Base-by-base conservation (phyloP, 345 rosid species). In the Aquilaria malaccensis region DNA sequence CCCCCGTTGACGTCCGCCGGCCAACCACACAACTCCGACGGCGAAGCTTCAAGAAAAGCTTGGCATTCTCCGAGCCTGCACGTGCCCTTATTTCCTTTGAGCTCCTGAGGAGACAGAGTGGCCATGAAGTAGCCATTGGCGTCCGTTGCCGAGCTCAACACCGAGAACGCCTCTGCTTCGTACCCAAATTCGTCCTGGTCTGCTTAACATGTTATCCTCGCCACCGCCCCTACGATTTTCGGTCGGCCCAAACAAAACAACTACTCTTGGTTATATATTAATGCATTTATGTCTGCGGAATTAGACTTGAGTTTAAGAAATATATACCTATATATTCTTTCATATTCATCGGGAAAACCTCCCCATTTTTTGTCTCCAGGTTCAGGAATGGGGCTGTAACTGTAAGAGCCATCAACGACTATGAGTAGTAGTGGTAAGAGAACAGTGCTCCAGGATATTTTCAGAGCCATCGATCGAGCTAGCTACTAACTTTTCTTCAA, bases 1-100 rank as follows among this genome's bases (percentile, higher is more conserved):
- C 87, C 90, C 9, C 67, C 54, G 80, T 88, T 86, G 13, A 67
- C 76, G 50, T 86, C 85, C 0, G 83, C 76, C 11, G 88, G 79
- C 11, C 74, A 63, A 56, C 71, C 72, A 63, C 96, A 84, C 33
- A 59, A 65, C 13, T 76, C 67, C 0, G 56, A 45, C 5, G 93
- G 88, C 63, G 90, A 79, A 46, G 68, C 54, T 58, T 82, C 87
- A 33, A 82, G 75, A 72, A 80, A 84, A 22, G 85, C 77, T 56
- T 75, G 82, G 74, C 93, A 86, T 30, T 79, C 79, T 61, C 65
- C 78, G 49, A 85, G 59, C 76, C 49, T 80, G 58, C 56, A 52
- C 22, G 22, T 22, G 22, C 22, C 22, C 22, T 22, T 22, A 4
- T 65, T 68, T 3, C 68, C 58, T 49, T 74, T 61, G 11, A 83